Evolutionary conservation across 768 basidiomycete genomes (phyloP), one percentile per base, ranked within the genome.

Genomic region (Cystobasidium onofrii): DNA sequence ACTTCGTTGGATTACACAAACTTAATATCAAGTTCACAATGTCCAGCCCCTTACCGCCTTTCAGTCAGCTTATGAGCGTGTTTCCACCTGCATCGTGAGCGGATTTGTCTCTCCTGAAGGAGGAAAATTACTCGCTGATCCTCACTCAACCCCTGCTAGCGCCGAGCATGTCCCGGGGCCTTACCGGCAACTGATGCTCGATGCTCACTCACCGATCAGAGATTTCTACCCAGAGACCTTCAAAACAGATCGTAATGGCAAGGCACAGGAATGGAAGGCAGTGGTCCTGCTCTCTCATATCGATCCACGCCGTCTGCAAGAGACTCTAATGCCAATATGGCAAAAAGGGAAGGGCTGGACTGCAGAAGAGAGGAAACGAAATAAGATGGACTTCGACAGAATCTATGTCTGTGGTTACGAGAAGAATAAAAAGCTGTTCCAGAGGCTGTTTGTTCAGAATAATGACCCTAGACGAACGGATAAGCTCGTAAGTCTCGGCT

Each of bases 271-370:
- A 29, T 99, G 95, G 95, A 96, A 99, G 81, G 93, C 95, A 0
- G 87, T 98, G 64, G 92, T 98, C 64, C 97, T 98, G 83, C 96
- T 99, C 76, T 94, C 96, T 0, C 98, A 97, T 81, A 96, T 99
- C 74, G 88, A 96, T 55, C 87, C 93, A 80, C 77, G 81, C 13
- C 84, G 90, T 63, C 80, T 99, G 25, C 82, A 94, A 41, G 83
- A 83, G 39, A 90, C 93, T 1, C 95, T 99, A 93, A 82, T 84
- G 29, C 55, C 55, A 39, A 36, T 71, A 27, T 46, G 33, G 36
- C 13, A 71, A 15, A 12, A 55, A 15, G 12, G n/a, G 1, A 23
- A 20, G 7, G 27, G 9, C 6, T 67, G 55, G 69, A 71, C 12
- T 36, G 10, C 17, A 10, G 63, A 64, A 41, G 43, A 34, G 63